Evolutionary conservation across 441 rosid species (phyloP), one percentile per base, ranked within the genome.

Genomic region (Populus hybrid): DNA sequence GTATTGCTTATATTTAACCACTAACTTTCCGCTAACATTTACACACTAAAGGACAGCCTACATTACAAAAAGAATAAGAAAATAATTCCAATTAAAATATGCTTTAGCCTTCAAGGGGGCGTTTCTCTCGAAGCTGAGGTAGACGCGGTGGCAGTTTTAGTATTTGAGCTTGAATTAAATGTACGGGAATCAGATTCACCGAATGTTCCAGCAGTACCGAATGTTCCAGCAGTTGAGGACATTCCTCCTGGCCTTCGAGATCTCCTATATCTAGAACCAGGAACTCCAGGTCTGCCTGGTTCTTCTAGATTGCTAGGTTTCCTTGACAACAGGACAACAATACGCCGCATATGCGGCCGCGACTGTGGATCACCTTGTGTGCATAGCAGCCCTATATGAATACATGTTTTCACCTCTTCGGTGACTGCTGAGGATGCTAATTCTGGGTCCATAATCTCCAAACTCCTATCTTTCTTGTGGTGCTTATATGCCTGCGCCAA

Each of bases 361-460:
- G 74, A 10, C 10, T 83, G 85, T 2, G 98, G 97, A 69, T 95
- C 95, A 7, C 95, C 88, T 81, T 94, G 99, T 2, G 88, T 84
- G 83, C 99, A 95, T 29, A 95, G 84, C 53, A 95, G 80, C 18
- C 93, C 98, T 2, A 95, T 85, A 64, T 90, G 97, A 61, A 95
- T 87, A 73, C 95, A 94, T 76, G 82, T 82, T 33, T 79, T 87
- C 12, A 92, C 90, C 82, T 91, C 92, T 4, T 90, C 97, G 0
- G 80, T 35, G 1, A 24, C 77, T 59, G 88, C 94, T 0, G 95
- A 87, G 24, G 89, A 69, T 12, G 81, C 89, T 77, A 95, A 75
- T 5, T 77, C 77, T 0, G 85, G 79, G 83, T 95, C 98, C 82
- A 92, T 74, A 23, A 95, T 78, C 84, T 92, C 99, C 87, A 91